These are phyloP conservation scores for Somion occarium DNA, from an alignment of 1,284 basidiomycete species.

Conservation along the genomic window DNA sequence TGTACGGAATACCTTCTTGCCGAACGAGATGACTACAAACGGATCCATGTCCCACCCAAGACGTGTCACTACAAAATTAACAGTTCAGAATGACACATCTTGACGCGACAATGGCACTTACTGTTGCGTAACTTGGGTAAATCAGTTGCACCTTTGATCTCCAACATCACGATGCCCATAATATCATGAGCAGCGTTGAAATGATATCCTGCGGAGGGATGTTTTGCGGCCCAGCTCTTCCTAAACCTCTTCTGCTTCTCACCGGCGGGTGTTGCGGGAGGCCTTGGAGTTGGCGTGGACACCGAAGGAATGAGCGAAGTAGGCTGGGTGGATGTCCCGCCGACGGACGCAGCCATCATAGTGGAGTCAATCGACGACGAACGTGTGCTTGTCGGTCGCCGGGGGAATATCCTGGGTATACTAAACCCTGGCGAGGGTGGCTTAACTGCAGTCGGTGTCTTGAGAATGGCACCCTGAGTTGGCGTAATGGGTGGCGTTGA, in stretches of 20 bases:
- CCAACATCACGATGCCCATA: constrained; percentile 88
- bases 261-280: constrained; percentile 13
- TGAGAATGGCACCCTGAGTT: constrained; percentile 13
- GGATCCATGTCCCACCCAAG: constrained; percentile 97
- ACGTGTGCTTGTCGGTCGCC: constrained; percentile 28
- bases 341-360: constrained; percentile 8
- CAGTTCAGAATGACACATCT: too few species aligned
- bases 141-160: constrained; percentile 69
- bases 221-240: constrained; percentile 28
- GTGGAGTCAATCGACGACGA: constrained; percentile 29
- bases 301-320: constrained; percentile 7
- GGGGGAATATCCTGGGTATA: constrained; percentile 34
- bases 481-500: constrained; percentile 1
- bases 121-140: constrained; percentile 80
- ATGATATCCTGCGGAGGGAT: constrained; percentile 47
- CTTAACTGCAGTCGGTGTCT: constrained; percentile 22
- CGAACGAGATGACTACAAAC: constrained; percentile 93
- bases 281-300: constrained; percentile 12
- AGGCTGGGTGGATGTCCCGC: constrained; percentile 7
- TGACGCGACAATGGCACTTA: background rate
- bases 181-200: constrained; percentile 74
- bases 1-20: constrained; percentile 95
- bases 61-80: constrained; percentile 64
- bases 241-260: constrained; percentile 21
- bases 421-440: constrained; percentile 25